phyloP scores from a whole-genome alignment of 345 rosid species.

The Lenwebbia sp. region DNA sequence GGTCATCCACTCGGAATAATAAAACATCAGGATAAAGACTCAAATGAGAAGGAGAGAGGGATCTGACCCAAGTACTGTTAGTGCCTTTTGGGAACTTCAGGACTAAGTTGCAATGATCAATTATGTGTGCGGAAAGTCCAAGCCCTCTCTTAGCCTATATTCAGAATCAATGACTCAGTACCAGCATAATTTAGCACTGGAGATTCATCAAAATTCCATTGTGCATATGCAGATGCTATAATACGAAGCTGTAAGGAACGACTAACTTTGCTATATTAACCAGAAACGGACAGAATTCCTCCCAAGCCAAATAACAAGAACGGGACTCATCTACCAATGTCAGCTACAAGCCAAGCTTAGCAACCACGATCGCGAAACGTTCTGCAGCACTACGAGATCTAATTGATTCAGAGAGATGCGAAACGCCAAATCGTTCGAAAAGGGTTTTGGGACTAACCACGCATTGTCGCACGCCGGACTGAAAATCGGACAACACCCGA shows the following conservation, averaged over 20 bases:
- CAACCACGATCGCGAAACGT: background rate
- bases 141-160: conserved; percentile 81
- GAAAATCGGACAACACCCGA: conserved; percentile 47
- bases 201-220: background rate
- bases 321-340: background rate
- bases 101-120: conserved; percentile 69
- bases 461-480: conserved; percentile 69
- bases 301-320: background rate
- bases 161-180: background rate
- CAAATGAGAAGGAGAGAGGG: background rate
- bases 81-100: conserved; percentile 92
- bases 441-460: conserved; percentile 43
- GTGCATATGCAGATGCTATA: background rate
- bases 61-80: conserved; percentile 86
- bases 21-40: background rate
- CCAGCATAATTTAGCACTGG: background rate
- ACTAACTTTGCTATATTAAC: background rate
- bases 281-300: background rate
- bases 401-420: background rate
- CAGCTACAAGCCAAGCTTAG: background rate
- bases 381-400: background rate
- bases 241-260: background rate
- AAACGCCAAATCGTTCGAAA: background rate
- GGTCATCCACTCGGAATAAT: background rate
- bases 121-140: conserved; percentile 63